Evolutionary conservation across 441 rosid genomes (phyloP), one percentile per base, ranked within the genome.

Genomic region (Melastoma candidum): DNA sequence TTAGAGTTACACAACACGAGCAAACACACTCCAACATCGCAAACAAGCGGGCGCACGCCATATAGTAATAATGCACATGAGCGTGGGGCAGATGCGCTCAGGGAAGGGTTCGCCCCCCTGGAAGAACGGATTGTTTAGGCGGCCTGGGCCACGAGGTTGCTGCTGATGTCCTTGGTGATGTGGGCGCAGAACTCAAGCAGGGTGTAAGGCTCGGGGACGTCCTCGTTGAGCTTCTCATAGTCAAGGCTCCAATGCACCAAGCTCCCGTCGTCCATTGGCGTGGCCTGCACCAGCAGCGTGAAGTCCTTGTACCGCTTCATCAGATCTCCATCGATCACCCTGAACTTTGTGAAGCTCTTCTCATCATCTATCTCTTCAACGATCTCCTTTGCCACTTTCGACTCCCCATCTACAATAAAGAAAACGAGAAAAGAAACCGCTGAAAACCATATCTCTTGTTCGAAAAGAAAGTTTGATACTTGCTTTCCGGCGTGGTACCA

Each of bases 271-370:
- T 46, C 68, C 26, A 43, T 66, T 11, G 49, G 56, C 10, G 68
- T 47, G 7, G 56, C 67, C 46, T 54, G 60, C 48, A 70, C 61
- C 2, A 3, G 3, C 11, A 46, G 1, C 7, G 25, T 2, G 46
- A 71, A 61, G 63, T 39, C 63, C 59, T 65, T 65, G 60, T 64
- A 71, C 46, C 60, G 61, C 46, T 68, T 60, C 69, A 71, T 29
- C 11, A 70, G 53, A 49, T 70, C 59, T 1, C 74, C 74, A 49
- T 65, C 65, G 4, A 62, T 55, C 26, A 66, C 53, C 46, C 46
- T 70, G 46, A 44, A 71, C 4, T 56, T 56, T 1, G 65, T 65
- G 0, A 51, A 59, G 44, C 56, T 56, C 8, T 64, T 72, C 54
- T 60, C 59, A 1, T 61, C 53, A 4, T 72, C 70, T 44, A 68